phyloP scores from a whole-genome alignment of 495 filamentous ascomycete species.

The Penicillium cataractarum region DNA sequence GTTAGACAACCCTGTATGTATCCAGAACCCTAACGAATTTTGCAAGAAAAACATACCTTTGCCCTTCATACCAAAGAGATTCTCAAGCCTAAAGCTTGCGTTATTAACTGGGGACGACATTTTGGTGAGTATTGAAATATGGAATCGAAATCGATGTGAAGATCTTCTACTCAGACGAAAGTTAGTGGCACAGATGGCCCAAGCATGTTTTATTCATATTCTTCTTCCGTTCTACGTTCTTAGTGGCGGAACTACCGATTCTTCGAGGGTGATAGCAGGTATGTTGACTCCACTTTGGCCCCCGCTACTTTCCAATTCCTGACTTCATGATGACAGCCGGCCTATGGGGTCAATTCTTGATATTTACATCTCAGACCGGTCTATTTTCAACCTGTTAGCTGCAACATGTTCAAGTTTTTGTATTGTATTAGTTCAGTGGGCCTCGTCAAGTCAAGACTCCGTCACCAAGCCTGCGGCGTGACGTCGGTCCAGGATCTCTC shows the following conservation, averaged over 20 bases:
- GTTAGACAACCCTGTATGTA: background rate
- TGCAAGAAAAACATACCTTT: background rate
- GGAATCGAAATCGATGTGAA: no score
- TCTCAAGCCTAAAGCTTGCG: background rate
- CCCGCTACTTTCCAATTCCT: background rate
- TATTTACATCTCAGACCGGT: background rate
- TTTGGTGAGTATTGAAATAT: constrained; percentile 10
- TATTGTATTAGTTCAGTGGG: background rate
- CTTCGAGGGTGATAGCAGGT: background rate
- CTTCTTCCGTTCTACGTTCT: background rate
- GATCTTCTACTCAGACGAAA: no score
- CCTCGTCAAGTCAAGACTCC: background rate
- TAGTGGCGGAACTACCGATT: background rate
- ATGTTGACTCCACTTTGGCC: background rate
- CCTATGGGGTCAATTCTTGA: background rate
- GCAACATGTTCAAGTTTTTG: background rate
- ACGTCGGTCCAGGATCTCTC: background rate
- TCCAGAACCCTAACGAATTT: background rate
- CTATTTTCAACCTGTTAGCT: background rate
- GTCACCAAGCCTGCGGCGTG: background rate
- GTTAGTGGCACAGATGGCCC: no score
- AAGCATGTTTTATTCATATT: no score
- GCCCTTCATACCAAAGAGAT: constrained; percentile 6
- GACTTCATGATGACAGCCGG: constrained; percentile 5
- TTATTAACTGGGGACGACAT: constrained; percentile 1